phyloP scores from a whole-genome alignment of 345 rosid species.

The Pugionium dolabratum region DNA sequence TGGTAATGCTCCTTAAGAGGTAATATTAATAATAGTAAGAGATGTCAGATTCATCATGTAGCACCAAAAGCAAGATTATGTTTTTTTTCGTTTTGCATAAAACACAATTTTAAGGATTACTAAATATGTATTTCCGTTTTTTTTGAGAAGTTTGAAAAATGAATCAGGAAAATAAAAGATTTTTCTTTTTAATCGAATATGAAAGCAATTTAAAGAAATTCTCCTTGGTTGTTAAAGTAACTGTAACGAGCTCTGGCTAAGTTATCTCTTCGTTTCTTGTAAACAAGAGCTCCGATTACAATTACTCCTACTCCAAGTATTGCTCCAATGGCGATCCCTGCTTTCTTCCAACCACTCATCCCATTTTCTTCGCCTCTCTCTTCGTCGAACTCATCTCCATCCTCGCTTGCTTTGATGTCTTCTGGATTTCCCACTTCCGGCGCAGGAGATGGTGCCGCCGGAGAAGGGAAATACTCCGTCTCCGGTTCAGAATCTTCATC shows the following conservation, averaged over 20 bases:
- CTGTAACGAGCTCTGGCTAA: slow-evolving; percentile 41
- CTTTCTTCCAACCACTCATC: slow-evolving; percentile 32
- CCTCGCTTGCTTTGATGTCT: slow-evolving; percentile 32
- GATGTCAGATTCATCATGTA: too few species aligned
- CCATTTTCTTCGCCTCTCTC: neutral
- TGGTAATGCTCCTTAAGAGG: slow-evolving; percentile 95
- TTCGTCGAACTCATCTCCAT: neutral
- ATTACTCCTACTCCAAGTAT: slow-evolving; percentile 29
- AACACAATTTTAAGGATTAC: slow-evolving; percentile 26
- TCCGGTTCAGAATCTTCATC: slow-evolving; percentile 23
- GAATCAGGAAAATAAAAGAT: neutral
- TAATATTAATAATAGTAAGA: slow-evolving; percentile 73
- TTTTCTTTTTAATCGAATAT: neutral
- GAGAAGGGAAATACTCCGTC: slow-evolving; percentile 34
- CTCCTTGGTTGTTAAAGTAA: slow-evolving; percentile 33
- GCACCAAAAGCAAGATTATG: neutral
- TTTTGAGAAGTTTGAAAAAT: slow-evolving; percentile 1
- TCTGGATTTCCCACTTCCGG: slow-evolving; percentile 14
- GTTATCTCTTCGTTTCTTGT: slow-evolving; percentile 44
- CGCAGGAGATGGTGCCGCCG: slow-evolving; percentile 4
- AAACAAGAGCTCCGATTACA: slow-evolving; percentile 41
- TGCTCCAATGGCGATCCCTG: slow-evolving; percentile 32
- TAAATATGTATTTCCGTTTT: slow-evolving; percentile 7
- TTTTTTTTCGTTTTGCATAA: slow-evolving; percentile 11
- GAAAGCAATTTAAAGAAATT: slow-evolving; percentile 22